Base-by-base conservation (phyloP, 129 eudicot species). In the Flaveria linearis region DNA sequence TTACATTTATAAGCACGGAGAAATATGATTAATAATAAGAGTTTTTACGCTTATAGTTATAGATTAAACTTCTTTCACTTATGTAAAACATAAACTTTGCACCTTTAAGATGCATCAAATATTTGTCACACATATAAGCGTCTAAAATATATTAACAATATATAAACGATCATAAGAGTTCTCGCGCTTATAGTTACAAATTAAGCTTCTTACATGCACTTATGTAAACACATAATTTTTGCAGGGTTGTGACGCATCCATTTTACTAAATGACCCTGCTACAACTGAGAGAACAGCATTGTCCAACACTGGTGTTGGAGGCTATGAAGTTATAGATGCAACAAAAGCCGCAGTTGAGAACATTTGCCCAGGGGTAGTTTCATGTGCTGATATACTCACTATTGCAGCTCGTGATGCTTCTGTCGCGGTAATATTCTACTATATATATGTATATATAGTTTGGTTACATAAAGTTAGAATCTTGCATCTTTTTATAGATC, bases 301-400 rank as follows among this genome's bases (percentile, higher is more conserved):
- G 4, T 76, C 84, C 45, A 87, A 87, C 50, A 77, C 78, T 16
- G 58, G 72, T n/a, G 69, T 84, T 42, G 43, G 45, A 13, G 93
- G 90, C 18, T 83, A 52, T 57, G 88, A 79, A 45, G 82, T 74
- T 69, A 76, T 86, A 30, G 88, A 86, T 25, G 85, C 78, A 2
- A 84, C 78, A 13, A 88, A 86, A 74, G 39, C 86, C 17, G 70
- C 69, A 14, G 83, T 84, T 56, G 94, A 86, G 74, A 62, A 51
- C 11, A 80, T 62, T 62, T 86, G 90, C 76, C 94, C 90, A 9
- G 84, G 88, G 25, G 28, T 80, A 8, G 94, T 88, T 20, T 88
- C 94, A n/a, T 88, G 93, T 68, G 86, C 90, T 58, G 94, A 85
- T 75, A 43, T 81, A 42, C 75, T 88, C 17, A 81, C 93, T 7